phyloP scores from a whole-genome alignment of 2,329 filamentous ascomycete genomes.

The Daldinia sp. region DNA sequence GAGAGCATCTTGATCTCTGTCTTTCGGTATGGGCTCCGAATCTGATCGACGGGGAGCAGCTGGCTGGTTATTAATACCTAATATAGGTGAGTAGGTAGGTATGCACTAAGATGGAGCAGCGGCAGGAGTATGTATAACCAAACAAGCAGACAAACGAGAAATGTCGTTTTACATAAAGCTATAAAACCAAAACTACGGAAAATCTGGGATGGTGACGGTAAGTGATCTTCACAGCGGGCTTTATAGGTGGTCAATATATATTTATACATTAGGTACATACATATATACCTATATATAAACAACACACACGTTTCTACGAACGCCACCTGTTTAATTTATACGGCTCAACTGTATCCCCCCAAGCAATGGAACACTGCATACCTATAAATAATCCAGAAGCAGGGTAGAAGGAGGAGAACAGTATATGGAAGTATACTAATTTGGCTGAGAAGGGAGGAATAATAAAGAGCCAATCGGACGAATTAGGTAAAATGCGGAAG shows the following conservation, averaged over 20 bases:
- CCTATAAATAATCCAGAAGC: conserved; percentile 7
- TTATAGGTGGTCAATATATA: conserved; percentile 16
- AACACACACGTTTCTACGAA: neutral
- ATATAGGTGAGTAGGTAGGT: neutral
- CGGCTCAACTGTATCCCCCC: conserved; percentile 19
- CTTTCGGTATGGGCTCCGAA: neutral
- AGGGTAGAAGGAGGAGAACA: conserved; percentile 8
- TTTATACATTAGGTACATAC: neutral
- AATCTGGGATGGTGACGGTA: neutral
- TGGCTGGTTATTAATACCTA: neutral
- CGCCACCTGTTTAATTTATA: conserved; percentile 29
- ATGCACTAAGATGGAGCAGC: conserved; percentile 6
- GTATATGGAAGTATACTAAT: conserved; percentile 2
- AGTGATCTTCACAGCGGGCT: conserved; percentile 26
- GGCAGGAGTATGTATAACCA: neutral
- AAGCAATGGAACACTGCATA: conserved; percentile 22
- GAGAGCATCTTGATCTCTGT: conserved; percentile 39
- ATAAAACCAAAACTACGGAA: conserved; percentile 7
- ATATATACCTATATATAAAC: too few relatives aligned
- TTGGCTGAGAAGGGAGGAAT: conserved; percentile 25
- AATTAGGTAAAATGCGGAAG: conserved; percentile 48
- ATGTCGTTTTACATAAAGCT: conserved; percentile 13
- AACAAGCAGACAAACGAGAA: neutral
- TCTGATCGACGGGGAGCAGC: neutral
- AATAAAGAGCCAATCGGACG: conserved; percentile 21